A percentile compares a stretch with the other conserved stretches of the same genome.
Evolutionary conservation across 305 asterid genomes (phyloP).

Genomic region (Rubia balearica): DNA sequence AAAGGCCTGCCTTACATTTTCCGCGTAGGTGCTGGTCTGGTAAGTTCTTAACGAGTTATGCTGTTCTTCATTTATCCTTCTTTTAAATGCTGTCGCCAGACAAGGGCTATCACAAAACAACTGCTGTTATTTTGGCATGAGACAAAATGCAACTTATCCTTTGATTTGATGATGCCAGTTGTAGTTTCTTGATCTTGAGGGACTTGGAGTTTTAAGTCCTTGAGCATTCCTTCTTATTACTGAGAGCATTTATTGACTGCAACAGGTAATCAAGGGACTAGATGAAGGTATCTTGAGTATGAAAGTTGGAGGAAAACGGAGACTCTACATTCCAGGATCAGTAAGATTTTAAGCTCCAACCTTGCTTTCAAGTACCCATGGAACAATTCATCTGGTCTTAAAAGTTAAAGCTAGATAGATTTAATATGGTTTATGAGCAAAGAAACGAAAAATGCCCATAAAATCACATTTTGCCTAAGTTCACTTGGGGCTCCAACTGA

Average conservation of each 20-base stretch:
- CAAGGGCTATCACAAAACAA: neutral
- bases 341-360: constrained; percentile 36
- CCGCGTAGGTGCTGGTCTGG: constrained; percentile 94
- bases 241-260: constrained; percentile 3
- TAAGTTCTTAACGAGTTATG: constrained; percentile 24
- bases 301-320: constrained; percentile 92
- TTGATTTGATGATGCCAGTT: neutral
- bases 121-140: neutral
- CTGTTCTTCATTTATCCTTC: no score
- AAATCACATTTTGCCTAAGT: no score
- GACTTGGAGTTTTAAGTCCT: neutral
- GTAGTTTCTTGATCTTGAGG: neutral
- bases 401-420: neutral
- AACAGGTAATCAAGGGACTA: constrained; percentile 84
- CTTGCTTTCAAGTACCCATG: neutral
- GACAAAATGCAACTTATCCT: neutral
- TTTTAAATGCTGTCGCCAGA: neutral
- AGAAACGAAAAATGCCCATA: no score
- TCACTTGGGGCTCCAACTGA: no score
- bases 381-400: neutral
- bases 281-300: constrained; percentile 91
- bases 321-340: constrained; percentile 83
- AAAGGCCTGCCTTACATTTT: constrained; percentile 74
- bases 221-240: neutral
- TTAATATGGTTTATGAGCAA: no score